Percentiles rank a stretch among this genome's conserved stretches.
These are phyloP conservation scores for Trichosanthes truncata DNA, from an alignment of 306 rosid species.

Conservation along the genomic window DNA sequence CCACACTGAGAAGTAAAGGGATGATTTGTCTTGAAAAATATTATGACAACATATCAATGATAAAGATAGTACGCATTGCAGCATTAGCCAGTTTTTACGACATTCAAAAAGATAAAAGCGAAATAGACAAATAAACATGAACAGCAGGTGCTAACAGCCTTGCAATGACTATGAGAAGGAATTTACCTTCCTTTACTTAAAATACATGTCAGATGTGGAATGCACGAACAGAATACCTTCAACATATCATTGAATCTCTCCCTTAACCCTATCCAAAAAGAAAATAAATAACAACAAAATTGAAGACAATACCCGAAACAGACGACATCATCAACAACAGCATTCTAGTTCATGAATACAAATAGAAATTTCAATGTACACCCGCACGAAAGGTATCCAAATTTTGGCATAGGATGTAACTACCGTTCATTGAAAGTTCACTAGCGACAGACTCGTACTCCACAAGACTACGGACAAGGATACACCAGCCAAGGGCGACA, in stretches of 20 bases:
- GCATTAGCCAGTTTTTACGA: neutral
- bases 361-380: neutral
- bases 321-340: neutral
- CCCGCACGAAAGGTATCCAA: neutral
- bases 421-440: slow-evolving; percentile 47
- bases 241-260: slow-evolving; percentile 51
- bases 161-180: neutral
- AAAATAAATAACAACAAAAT: neutral
- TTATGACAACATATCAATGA: neutral
- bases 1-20: neutral
- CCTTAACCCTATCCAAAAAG: slow-evolving; percentile 44
- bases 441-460: slow-evolving; percentile 35
- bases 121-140: neutral
- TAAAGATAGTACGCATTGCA: neutral
- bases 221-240: slow-evolving; percentile 41
- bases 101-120: neutral
- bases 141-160: neutral
- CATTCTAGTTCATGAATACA: neutral
- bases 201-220: slow-evolving; percentile 37
- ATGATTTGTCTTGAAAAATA: neutral
- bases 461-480: slow-evolving; percentile 48
- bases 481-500: slow-evolving; percentile 75
- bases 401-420: neutral
- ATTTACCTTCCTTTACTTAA: slow-evolving; percentile 59
- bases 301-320: neutral